Evolutionary conservation across 106 monocot species (phyloP).

Genomic region (Apostasia ramifera): DNA sequence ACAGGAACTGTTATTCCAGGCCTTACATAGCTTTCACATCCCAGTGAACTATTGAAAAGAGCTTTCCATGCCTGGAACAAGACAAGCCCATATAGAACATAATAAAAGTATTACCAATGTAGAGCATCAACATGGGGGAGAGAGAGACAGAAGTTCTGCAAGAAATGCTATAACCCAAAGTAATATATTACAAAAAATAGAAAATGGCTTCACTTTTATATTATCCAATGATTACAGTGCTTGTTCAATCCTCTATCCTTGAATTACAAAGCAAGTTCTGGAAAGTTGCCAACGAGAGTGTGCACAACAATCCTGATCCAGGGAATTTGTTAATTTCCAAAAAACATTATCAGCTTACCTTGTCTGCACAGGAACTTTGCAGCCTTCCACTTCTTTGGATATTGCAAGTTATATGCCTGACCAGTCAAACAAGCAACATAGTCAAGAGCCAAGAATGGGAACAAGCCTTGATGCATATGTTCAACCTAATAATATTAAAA

Average conservation of each 20-base stretch:
- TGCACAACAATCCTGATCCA: neutral
- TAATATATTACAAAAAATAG: too few species aligned
- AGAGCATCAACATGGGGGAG: neutral
- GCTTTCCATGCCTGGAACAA: constrained; percentile 73
- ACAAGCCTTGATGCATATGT: neutral
- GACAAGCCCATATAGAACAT: constrained; percentile 3
- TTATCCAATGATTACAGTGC: too few species aligned
- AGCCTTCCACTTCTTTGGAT: constrained; percentile 40
- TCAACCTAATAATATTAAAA: neutral
- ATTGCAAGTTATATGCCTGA: constrained; percentile 40
- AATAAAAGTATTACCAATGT: neutral
- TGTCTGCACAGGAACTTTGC: constrained; percentile 43
- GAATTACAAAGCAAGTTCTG: neutral
- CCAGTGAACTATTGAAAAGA: constrained; percentile 37
- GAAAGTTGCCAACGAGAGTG: neutral
- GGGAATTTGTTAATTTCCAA: neutral
- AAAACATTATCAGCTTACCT: constrained; percentile 34
- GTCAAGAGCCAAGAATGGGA: neutral
- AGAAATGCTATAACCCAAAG: too few species aligned
- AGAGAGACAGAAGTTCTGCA: neutral
- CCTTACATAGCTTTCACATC: constrained; percentile 46
- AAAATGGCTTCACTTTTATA: too few species aligned
- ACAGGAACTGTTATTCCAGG: constrained; percentile 58
- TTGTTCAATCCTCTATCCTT: neutral
- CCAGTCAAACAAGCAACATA: constrained; percentile 3